Percentiles rank a stretch among this genome's conserved stretches.
These are phyloP conservation scores for Strigomonas galati DNA, from an alignment of 208 protist species.

Conservation along the genomic window DNA sequence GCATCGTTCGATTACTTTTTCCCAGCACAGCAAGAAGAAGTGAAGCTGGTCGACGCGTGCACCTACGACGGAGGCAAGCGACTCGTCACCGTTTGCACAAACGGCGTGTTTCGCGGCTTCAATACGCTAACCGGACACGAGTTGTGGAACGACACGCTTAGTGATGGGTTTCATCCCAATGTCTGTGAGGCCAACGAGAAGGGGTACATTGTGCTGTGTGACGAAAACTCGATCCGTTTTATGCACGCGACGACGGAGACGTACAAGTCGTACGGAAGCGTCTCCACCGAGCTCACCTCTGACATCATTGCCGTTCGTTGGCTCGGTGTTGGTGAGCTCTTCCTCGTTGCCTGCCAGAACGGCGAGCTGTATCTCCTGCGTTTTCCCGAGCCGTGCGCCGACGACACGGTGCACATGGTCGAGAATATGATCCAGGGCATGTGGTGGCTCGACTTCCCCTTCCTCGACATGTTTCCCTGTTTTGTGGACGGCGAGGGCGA, in stretches of 20 bases:
- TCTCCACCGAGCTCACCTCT: constrained; percentile 22
- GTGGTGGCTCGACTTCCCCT: constrained; percentile 83
- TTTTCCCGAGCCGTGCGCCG: constrained; percentile 21
- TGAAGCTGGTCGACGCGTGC: background rate
- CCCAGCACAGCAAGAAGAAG: background rate
- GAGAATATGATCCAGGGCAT: constrained; percentile 40
- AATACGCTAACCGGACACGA: background rate
- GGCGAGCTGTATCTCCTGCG: constrained; percentile 59
- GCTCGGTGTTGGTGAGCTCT: constrained; percentile 20
- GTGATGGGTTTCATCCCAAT: background rate
- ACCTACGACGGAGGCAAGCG: background rate
- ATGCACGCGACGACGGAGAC: constrained; percentile 4
- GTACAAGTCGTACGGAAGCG: constrained; percentile 14
- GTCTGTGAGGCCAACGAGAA: constrained; percentile 7
- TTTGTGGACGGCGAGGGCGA: constrained; percentile 32
- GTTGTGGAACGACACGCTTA: constrained; percentile 3
- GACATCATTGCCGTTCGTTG: constrained; percentile 31
- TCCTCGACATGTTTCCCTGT: constrained; percentile 47
- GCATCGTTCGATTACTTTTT: background rate
- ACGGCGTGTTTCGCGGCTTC: background rate
- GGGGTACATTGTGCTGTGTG: background rate
- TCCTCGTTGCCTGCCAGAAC: constrained; percentile 56
- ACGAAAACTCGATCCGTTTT: constrained; percentile 15
- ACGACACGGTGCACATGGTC: constrained; percentile 23
- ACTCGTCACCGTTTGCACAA: background rate